Conservation (phyloP, 345 rosid species). For the Dipteronia sinensis region DNA sequence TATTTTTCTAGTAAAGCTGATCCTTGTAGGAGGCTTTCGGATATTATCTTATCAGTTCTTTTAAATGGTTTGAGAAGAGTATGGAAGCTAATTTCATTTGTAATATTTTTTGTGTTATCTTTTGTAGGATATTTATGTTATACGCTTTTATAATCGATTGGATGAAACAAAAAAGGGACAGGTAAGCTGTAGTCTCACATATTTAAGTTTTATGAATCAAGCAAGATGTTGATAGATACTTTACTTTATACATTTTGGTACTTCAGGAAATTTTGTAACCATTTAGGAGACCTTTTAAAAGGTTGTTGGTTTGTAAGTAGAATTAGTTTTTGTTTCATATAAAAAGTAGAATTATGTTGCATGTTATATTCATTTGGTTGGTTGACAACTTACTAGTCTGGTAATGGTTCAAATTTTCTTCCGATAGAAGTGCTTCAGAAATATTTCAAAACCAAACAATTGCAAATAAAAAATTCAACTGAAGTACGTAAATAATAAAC, state of each 20-base stretch:
- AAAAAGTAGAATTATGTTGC: background rate
- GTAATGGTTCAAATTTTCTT: background rate
- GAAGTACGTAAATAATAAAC: background rate
- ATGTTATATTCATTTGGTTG: background rate
- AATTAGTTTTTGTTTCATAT: background rate
- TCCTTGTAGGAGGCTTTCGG: background rate
- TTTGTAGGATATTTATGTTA: conserved; percentile 74
- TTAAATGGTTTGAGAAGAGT: conserved; percentile 10
- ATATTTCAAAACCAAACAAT: background rate
- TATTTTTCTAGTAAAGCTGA: background rate
- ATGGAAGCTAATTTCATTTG: conserved; percentile 14
- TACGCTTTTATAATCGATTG: conserved; percentile 73
- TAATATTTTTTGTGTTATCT: conserved; percentile 21
- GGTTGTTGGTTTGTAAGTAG: background rate
- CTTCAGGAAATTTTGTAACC: background rate
- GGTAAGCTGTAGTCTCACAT: conserved; percentile 51
- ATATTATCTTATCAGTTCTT: background rate
- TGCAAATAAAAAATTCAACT: background rate
- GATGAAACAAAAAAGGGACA: conserved; percentile 91
- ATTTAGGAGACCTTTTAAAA: background rate
- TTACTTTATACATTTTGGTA: background rate
- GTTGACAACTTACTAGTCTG: background rate
- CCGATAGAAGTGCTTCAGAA: background rate
- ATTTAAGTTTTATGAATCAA: conserved; percentile 2
- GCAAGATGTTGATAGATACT: background rate